Conservation (phyloP, 371 early-diverging fungal species). For the Lichtheimia hyalospora region DNA sequence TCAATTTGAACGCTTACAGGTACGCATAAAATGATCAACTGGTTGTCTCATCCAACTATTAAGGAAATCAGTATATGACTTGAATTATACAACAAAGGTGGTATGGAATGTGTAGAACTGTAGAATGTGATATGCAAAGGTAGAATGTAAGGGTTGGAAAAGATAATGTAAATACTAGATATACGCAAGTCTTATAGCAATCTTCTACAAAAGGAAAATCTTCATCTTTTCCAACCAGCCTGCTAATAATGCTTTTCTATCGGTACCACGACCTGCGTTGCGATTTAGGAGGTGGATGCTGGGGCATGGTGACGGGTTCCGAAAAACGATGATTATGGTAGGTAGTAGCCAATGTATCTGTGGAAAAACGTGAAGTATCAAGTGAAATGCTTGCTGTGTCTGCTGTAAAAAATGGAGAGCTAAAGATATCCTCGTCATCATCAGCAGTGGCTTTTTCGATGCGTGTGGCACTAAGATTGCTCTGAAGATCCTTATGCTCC, state of each 20-base stretch:
- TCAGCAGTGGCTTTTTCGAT: neutral
- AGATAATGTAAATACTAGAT: neutral
- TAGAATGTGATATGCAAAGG: no score
- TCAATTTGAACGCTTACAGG: no score
- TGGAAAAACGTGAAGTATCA: conserved; percentile 13
- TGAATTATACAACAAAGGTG: no score
- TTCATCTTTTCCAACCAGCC: neutral
- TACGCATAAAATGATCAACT: no score
- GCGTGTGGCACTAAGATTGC: neutral
- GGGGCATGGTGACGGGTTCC: neutral
- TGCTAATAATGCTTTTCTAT: neutral
- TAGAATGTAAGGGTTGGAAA: no score
- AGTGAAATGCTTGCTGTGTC: conserved; percentile 15
- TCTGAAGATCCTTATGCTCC: no score
- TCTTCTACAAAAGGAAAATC: neutral
- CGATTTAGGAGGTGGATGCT: neutral
- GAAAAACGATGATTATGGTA: no score
- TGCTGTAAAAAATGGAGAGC: conserved; percentile 11
- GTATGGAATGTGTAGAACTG: no score
- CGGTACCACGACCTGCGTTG: conserved; percentile 2
- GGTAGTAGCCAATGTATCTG: conserved; percentile 2
- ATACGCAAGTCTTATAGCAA: neutral
- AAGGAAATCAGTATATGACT: no score
- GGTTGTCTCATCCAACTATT: no score
- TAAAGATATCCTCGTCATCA: conserved; percentile 3